Conservation (phyloP, 2,329 filamentous ascomycete genomes). For the Pseudogymnoascus sp. region DNA sequence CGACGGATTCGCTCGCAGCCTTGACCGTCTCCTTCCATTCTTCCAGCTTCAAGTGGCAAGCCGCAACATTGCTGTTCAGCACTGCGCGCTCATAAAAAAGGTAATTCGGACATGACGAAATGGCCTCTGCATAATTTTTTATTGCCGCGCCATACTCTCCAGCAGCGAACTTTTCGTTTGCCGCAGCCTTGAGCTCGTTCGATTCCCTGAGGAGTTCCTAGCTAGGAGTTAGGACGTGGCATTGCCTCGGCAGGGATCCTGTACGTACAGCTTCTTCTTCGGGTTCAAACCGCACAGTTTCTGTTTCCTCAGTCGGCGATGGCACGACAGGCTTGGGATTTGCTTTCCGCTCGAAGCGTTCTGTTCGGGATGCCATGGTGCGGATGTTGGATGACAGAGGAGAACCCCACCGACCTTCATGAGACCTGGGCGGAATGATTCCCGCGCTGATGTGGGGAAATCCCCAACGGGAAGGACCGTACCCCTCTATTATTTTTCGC, state of each 20-base stretch:
- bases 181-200: conserved; percentile 61
- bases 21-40: conserved; percentile 80
- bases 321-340: conserved; percentile 11
- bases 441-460: background rate
- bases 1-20: conserved; percentile 62
- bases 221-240: background rate
- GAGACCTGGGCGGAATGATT: background rate
- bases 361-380: conserved; percentile 26
- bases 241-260: background rate
- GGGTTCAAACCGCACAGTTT: conserved; percentile 30
- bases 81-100: conserved; percentile 84
- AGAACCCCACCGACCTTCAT: background rate
- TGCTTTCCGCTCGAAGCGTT: conserved; percentile 25
- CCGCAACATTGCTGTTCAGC: conserved; percentile 78
- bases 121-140: conserved; percentile 70
- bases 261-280: conserved; percentile 34
- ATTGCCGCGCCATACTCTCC: conserved; percentile 70
- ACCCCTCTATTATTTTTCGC: background rate
- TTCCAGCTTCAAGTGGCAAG: conserved; percentile 74
- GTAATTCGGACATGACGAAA: conserved; percentile 71
- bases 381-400: background rate
- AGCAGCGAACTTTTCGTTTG: conserved; percentile 70
- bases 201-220: conserved; percentile 64
- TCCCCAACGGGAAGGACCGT: background rate
- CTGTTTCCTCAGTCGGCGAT: conserved; percentile 17